These are phyloP conservation scores for Mycena polygramma DNA, from an alignment of 768 basidiomycete species.

Conservation along the genomic window DNA sequence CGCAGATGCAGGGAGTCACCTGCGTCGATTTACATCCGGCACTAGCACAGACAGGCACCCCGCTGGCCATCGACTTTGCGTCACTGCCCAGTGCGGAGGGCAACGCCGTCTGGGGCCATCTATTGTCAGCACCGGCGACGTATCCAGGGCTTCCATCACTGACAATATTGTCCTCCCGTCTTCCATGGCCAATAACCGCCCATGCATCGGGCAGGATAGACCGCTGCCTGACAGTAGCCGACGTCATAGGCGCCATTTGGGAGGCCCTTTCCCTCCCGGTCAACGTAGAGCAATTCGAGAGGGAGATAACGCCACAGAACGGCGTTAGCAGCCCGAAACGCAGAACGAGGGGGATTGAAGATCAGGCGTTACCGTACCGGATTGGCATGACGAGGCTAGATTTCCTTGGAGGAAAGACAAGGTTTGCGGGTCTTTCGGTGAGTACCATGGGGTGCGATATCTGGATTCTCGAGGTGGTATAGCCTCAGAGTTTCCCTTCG, in stretches of 20 bases:
- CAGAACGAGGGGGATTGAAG: no score
- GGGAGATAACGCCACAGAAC: slow-evolving; percentile 11
- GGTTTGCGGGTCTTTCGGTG: slow-evolving; percentile 25
- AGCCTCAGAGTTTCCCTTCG: background rate
- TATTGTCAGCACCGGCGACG: slow-evolving; percentile 25
- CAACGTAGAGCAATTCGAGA: slow-evolving; percentile 10
- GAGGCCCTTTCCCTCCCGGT: slow-evolving; percentile 20
- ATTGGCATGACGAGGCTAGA: slow-evolving; percentile 31
- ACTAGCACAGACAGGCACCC: background rate
- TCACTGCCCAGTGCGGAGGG: background rate
- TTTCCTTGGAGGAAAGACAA: slow-evolving; percentile 29
- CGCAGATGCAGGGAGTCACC: slow-evolving; percentile 21
- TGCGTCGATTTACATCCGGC: slow-evolving; percentile 13
- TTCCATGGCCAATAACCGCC: slow-evolving; percentile 38
- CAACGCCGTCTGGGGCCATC: slow-evolving; percentile 10
- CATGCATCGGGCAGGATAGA: slow-evolving; percentile 28
- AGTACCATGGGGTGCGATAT: slow-evolving; percentile 30
- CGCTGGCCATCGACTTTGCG: background rate
- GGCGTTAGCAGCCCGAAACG: background rate
- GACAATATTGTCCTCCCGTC: slow-evolving; percentile 17
- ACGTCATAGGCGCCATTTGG: slow-evolving; percentile 29
- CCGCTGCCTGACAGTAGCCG: slow-evolving; percentile 30
- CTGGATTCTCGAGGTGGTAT: slow-evolving; percentile 24
- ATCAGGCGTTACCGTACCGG: background rate
- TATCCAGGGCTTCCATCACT: slow-evolving; percentile 36